Percentiles rank a stretch among this genome's conserved stretches.
Evolutionary conservation across 2,329 filamentous ascomycete species (phyloP).

Genomic region (Fusarium sp.): DNA sequence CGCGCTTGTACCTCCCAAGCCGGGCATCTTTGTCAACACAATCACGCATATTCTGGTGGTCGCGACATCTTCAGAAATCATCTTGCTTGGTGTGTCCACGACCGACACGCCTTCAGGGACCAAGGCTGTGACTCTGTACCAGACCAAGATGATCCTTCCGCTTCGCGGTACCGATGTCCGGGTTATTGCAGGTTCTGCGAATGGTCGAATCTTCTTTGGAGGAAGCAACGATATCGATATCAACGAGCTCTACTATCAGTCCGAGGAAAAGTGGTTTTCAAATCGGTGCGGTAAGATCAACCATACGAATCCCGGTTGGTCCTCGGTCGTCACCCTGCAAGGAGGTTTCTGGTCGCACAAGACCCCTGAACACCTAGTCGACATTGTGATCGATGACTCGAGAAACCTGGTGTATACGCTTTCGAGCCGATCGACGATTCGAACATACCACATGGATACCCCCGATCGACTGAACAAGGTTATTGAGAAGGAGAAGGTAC

Average conservation of each 20-base stretch:
- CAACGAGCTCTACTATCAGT: constrained; percentile 95
- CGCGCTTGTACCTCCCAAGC: constrained; percentile 86
- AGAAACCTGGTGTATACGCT: constrained; percentile 92
- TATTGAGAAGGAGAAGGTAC: constrained; percentile 75
- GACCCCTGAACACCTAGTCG: constrained; percentile 76
- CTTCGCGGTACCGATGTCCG: constrained; percentile 84
- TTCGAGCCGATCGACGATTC: constrained; percentile 89
- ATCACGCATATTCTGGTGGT: constrained; percentile 93
- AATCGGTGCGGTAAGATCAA: constrained; percentile 90
- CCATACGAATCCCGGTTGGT: constrained; percentile 83
- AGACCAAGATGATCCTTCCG: constrained; percentile 87
- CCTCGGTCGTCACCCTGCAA: constrained; percentile 71
- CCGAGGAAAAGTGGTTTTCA: constrained; percentile 97
- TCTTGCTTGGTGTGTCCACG: constrained; percentile 87
- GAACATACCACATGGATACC: constrained; percentile 88
- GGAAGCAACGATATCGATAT: constrained; percentile 87
- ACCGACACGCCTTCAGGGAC: constrained; percentile 77
- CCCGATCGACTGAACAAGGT: constrained; percentile 73
- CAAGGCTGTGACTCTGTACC: constrained; percentile 84
- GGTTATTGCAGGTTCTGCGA: constrained; percentile 84
- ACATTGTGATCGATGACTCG: constrained; percentile 91
- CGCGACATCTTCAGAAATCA: constrained; percentile 87
- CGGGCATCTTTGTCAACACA: constrained; percentile 87
- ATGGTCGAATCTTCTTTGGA: constrained; percentile 94
- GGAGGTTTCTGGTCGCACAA: constrained; percentile 67